phyloP scores from a whole-genome alignment of 257 asterid genomes.

The Thymus mandschuricus region DNA sequence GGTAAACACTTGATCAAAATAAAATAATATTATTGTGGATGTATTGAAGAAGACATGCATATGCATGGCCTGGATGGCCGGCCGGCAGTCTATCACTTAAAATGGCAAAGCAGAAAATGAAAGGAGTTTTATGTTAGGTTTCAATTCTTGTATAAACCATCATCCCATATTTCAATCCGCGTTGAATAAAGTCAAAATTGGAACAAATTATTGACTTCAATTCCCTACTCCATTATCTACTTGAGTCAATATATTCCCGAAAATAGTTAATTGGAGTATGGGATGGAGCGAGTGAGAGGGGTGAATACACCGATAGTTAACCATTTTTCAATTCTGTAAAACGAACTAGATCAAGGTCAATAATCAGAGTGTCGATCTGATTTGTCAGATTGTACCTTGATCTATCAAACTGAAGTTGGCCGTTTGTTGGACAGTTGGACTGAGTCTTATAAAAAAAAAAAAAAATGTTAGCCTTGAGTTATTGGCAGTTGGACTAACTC shows the following conservation, averaged over 20 bases:
- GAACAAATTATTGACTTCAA: slow-evolving; percentile 10
- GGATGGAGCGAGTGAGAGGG: no score
- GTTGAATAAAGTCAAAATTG: not conserved
- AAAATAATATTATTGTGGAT: not conserved
- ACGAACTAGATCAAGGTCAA: no score
- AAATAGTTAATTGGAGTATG: not conserved
- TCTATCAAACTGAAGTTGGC: no score
- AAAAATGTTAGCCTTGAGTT: no score
- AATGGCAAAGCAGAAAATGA: slow-evolving; percentile 29
- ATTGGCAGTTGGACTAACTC: no score
- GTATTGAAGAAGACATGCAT: not conserved
- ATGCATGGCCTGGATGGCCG: not conserved
- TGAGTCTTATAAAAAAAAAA: no score
- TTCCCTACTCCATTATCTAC: not conserved
- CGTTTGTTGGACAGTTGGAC: no score
- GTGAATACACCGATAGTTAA: no score
- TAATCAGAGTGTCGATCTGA: no score
- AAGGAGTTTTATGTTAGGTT: not conserved
- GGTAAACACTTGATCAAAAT: no score
- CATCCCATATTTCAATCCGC: slow-evolving; percentile 8
- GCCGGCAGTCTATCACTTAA: slow-evolving; percentile 28
- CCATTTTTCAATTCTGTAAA: no score
- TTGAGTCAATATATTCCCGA: not conserved
- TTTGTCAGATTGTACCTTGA: no score
- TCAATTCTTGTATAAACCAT: not conserved